phyloP scores from a whole-genome alignment of 2,329 filamentous ascomycete genomes.

The Fusarium mundagurra region DNA sequence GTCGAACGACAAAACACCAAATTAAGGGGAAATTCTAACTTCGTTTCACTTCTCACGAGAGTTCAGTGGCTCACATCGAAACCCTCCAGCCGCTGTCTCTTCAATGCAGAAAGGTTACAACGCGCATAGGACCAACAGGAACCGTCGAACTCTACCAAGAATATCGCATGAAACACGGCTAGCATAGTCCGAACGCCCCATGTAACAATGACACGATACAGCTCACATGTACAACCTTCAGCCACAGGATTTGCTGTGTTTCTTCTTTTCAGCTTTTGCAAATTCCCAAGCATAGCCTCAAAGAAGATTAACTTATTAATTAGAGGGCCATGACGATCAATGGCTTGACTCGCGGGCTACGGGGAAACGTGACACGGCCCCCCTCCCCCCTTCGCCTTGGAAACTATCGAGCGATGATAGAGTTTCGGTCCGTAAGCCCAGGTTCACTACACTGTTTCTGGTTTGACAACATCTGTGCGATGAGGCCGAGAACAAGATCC shows the following conservation, averaged over 20 bases:
- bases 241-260: background rate
- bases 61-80: conserved; percentile 5
- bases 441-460: background rate
- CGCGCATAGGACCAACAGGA: background rate
- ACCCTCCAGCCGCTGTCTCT: background rate
- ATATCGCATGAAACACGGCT: conserved; percentile 1
- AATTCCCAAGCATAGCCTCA: conserved; percentile 15
- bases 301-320: background rate
- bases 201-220: conserved; percentile 2
- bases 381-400: background rate
- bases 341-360: conserved; percentile 22
- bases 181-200: background rate
- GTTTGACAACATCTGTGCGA: background rate
- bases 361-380: conserved; percentile 21
- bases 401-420: conserved; percentile 20
- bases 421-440: conserved; percentile 23
- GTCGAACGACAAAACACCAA: background rate
- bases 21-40: background rate
- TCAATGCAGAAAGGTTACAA: background rate
- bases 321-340: conserved; percentile 11
- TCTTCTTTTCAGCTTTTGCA: background rate
- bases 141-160: background rate
- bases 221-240: conserved; percentile 8
- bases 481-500: conserved; percentile 26
- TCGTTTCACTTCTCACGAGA: background rate